Evolutionary conservation across 345 rosid species (phyloP).

Genomic region (Cardamine chenopodiifolia): DNA sequence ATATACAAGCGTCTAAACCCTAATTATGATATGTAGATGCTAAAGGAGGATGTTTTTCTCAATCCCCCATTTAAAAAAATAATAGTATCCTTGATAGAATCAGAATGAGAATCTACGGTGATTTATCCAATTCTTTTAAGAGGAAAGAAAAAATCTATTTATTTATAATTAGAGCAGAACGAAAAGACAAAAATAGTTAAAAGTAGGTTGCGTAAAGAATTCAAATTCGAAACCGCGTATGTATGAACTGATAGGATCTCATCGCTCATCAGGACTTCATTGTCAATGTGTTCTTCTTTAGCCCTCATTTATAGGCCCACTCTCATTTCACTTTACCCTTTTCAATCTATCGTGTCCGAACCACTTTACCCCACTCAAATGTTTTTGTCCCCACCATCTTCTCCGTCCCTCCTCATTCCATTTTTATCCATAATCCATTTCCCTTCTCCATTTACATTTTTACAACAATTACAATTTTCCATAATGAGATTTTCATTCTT

Average conservation of each 20-base stretch:
- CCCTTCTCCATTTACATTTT: neutral
- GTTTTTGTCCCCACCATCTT: conserved; percentile 11
- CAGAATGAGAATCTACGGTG: neutral
- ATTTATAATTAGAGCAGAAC: too few species aligned
- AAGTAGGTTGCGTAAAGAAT: conserved; percentile 35
- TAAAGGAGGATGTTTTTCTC: too few species aligned
- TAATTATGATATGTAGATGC: too few species aligned
- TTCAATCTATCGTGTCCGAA: conserved; percentile 20
- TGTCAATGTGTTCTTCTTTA: conserved; percentile 25
- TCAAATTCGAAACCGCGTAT: conserved; percentile 27
- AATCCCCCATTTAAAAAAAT: too few species aligned
- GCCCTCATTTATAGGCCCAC: conserved; percentile 35
- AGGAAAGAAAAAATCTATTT: neutral
- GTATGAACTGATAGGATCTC: conserved; percentile 39
- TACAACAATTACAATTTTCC: too few species aligned
- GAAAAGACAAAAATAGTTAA: conserved; percentile 4
- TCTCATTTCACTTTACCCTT: conserved; percentile 26
- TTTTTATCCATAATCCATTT: conserved; percentile 19
- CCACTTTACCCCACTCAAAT: conserved; percentile 33
- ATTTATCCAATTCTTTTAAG: neutral
- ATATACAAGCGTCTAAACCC: too few species aligned
- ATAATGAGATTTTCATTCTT: too few species aligned
- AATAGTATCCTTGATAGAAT: too few species aligned
- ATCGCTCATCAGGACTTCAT: conserved; percentile 28
- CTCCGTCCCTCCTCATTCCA: conserved; percentile 8